Evolutionary conservation across 192 early-diverging fungal genomes (phyloP).

Genomic region (Endogone sp.): DNA sequence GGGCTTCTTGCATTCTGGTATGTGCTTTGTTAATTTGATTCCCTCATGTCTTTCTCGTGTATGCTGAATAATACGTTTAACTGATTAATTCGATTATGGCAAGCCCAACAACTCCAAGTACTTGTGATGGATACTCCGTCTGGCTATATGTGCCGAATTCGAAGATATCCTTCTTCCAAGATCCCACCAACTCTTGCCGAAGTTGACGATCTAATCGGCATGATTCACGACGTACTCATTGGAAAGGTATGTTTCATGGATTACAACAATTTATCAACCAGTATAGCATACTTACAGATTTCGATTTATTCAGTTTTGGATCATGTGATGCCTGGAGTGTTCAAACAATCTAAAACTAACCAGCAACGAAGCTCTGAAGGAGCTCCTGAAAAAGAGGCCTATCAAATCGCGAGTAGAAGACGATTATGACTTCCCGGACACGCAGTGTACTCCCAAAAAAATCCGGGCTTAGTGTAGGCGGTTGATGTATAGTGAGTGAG

Average conservation of each 20-base stretch:
- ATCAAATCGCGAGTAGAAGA: neutral
- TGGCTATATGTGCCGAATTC: conserved; percentile 12
- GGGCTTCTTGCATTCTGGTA: conserved; percentile 15
- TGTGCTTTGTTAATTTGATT: conserved; percentile 7
- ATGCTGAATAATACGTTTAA: neutral
- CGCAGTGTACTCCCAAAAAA: neutral
- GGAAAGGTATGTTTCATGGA: conserved; percentile 9
- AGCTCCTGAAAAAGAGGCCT: neutral
- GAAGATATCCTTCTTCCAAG: conserved; percentile 1
- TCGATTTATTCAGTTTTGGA: conserved; percentile 10
- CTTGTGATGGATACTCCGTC: conserved; percentile 10
- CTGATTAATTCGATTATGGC: conserved; percentile 2
- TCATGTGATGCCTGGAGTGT: neutral
- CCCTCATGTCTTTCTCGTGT: neutral
- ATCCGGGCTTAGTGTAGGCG: neutral
- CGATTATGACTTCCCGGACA: neutral
- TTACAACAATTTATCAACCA: conserved; percentile 6
- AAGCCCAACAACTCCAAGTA: conserved; percentile 13
- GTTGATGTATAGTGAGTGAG: neutral
- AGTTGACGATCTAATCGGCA: conserved; percentile 4
- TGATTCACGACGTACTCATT: conserved; percentile 7
- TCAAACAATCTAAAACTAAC: neutral
- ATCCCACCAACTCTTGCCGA: conserved; percentile 5
- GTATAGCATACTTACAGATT: conserved; percentile 15
- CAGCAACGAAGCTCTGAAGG: neutral